Base-by-base conservation (phyloP, 2,329 filamentous ascomycete genomes). In the Sclerotiophoma versabilis region DNA sequence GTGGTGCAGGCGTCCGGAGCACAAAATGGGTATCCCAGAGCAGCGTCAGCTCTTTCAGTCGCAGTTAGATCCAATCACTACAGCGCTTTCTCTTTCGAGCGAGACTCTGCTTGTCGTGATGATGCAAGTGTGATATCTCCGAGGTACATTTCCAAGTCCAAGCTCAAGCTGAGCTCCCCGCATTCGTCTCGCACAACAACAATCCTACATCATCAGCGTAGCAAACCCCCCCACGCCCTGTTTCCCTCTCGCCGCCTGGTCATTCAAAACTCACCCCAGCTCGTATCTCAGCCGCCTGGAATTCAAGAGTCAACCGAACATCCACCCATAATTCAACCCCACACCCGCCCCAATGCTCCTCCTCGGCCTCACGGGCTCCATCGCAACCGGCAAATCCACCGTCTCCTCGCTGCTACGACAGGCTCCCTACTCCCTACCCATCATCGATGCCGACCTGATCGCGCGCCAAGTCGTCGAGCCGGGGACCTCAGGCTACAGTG, bases 331-430 rank as follows among this genome's bases (percentile, higher is more conserved):
- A n/a, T 36, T 17, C 27, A 43, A 12, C 14, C 10, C 23, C 26
- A 50, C 47, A 41, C 19, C 19, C 27, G 15, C 41, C 54, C 64
- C 33, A 15, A 98, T 98, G 95, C 85, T 98, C 42, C 87, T 99
- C 69, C 92, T 99, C 67, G 95, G 95, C 52, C 86, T 99, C 22
- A 99, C 95, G 8, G 95, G 95, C 73, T 96, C 93, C 57, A 98
- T 99, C 72, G 95, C 95, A 57, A 99, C 95, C 5, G 95, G 95
- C 75, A 99, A 99, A 84, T 96, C 93, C 38, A 99, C 93, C 63
- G 92, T 97, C 49, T 96, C 95, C 23, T 82, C 84, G 32, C 84
- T 96, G 65, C 90, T 99, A 67, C 86, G 89, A 44, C 82, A 85
- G 4, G 81, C 90, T 5, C 95, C 93, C 0, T 90, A 97, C 81